Percentiles rank a stretch among this genome's conserved stretches.
Evolutionary conservation across 331 rosid genomes (phyloP).

Genomic region (Malus hybrid): DNA sequence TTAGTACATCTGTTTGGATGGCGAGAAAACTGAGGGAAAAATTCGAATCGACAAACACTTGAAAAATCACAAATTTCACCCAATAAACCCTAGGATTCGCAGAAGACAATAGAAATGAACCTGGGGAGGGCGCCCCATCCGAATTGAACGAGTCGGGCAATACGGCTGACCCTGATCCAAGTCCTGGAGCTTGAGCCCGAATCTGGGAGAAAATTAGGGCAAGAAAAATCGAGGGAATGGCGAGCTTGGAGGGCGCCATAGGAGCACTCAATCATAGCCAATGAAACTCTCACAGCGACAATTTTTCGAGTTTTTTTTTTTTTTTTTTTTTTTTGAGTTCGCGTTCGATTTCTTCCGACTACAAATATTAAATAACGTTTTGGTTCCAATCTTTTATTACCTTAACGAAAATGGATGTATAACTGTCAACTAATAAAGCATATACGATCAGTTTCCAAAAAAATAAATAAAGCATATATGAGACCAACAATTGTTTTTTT

Average conservation of each 20-base stretch:
- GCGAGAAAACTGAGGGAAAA: neutral
- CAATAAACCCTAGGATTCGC: neutral
- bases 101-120: slow-evolving; percentile 29
- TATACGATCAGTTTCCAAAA: too few relatives aligned
- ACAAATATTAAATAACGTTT: too few relatives aligned
- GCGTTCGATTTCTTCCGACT: neutral
- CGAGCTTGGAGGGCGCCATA: slow-evolving; percentile 71
- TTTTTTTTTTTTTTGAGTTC: too few relatives aligned
- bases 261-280: slow-evolving; percentile 35
- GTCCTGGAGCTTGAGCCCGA: slow-evolving; percentile 27
- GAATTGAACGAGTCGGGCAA: slow-evolving; percentile 8
- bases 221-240: slow-evolving; percentile 35
- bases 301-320: neutral
- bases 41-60: neutral
- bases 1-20: neutral
- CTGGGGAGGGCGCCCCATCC: slow-evolving; percentile 31
- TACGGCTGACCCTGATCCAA: too few relatives aligned
- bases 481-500: too few relatives aligned
- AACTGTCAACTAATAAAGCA: too few relatives aligned
- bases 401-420: too few relatives aligned
- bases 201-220: slow-evolving; percentile 37
- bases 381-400: too few relatives aligned
- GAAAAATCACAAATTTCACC: neutral
- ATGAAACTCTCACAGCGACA: slow-evolving; percentile 21
- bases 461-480: too few relatives aligned